Evolutionary conservation across 1,139 yeast species (phyloP), one percentile per base, ranked within the genome.

Genomic region (Geotrichum restrictum): DNA sequence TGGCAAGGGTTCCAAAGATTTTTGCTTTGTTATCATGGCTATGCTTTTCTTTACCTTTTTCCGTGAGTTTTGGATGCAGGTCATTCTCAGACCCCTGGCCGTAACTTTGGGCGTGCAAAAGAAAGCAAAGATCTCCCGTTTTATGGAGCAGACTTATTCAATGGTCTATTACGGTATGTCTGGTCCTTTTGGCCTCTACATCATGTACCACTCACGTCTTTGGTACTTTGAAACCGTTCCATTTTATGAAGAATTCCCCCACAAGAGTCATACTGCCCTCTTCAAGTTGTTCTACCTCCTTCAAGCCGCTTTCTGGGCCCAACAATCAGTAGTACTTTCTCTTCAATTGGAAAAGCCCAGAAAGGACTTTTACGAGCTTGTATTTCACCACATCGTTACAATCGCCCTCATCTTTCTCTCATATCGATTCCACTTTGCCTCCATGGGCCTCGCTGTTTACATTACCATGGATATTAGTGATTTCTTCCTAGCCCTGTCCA

Each of bases 271-370:
- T 65, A 83, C 80, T 55, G 77, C 75, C 57, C 74, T 77, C 57
- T 86, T 86, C 73, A 93, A 93, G 72, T 67, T 82, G 16, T 94
- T 85, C 67, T 94, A 93, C 69, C 75, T 93, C 59, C 82, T 88
- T 39, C 98, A 93, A 73, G 97, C 98, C 5, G 87, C 97, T 1
- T 93, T 88, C 70, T 93, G 99, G 99, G 83, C 89, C 16, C 99
- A 93, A 72, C 98, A 93, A 71, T 84, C 94, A 1, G 81, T 87
- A 41, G 85, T 93, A 27, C 75, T 93, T 57, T 72, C 83, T 53
- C 75, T 94, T 60, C 96, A 87, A 69, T 77, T 93, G 58, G 99
- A 93, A 70, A 88, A 88, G 69, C 98, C 97, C 54, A 79, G 99
- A 69, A 89, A 88, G 69, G 99, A 93, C 69, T 91, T 84, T 70